Evolutionary conservation across 2,329 filamentous ascomycete genomes (phyloP).

Genomic region (Mycosphaerelloides madeirae): DNA sequence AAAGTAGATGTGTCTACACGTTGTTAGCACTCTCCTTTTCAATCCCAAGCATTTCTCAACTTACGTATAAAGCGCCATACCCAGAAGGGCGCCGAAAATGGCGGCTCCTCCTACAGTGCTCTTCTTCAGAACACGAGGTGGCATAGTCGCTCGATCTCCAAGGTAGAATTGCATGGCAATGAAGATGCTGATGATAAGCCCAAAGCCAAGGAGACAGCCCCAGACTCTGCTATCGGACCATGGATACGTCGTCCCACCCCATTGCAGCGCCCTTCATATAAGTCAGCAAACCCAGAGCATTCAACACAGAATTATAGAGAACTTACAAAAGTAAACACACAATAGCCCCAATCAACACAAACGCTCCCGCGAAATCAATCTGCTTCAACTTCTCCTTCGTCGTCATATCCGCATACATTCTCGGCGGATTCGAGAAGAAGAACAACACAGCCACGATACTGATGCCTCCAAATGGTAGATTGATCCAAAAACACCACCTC

Average conservation of each 20-base stretch:
- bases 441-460: slow-evolving; percentile 33
- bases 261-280: slow-evolving; percentile 36
- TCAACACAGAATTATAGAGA: too few species aligned
- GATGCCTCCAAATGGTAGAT: slow-evolving; percentile 37
- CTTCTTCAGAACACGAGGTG: slow-evolving; percentile 25
- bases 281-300: too few species aligned
- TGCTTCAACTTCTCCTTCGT: slow-evolving; percentile 45
- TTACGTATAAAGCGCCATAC: slow-evolving; percentile 36
- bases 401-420: slow-evolving; percentile 8
- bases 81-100: slow-evolving; percentile 33
- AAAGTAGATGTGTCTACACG: slow-evolving; percentile 35
- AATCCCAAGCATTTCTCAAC: background rate
- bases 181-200: slow-evolving; percentile 36
- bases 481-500: slow-evolving; percentile 39
- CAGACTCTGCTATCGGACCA: slow-evolving; percentile 26
- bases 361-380: slow-evolving; percentile 46
- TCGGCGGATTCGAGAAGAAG: slow-evolving; percentile 21
- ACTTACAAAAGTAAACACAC: slow-evolving; percentile 36
- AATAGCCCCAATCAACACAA: slow-evolving; percentile 37
- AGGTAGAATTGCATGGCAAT: slow-evolving; percentile 20
- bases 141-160: slow-evolving; percentile 24
- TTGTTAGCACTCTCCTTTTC: background rate
- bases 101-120: slow-evolving; percentile 32
- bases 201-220: slow-evolving; percentile 32
- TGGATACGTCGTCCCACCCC: slow-evolving; percentile 41